Evolutionary conservation across 371 early-diverging fungal genomes (phyloP), one percentile per base, ranked within the genome.

Genomic region (Actinomortierella wolfii): DNA sequence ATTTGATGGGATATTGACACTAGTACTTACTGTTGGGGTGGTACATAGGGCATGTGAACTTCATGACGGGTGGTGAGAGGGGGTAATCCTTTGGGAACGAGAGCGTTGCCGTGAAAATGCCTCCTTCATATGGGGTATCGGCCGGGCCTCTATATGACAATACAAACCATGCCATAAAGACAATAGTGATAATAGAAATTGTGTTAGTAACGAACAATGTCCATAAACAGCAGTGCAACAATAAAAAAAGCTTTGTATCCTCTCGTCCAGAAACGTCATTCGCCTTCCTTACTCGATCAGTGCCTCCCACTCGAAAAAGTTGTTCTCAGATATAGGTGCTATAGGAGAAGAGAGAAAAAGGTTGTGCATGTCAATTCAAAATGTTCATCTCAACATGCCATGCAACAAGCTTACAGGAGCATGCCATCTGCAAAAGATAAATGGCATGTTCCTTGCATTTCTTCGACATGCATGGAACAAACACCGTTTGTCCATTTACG

Each of bases 301-400:
- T 0, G 97, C 97, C 69, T 97, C 97, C 99, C 99, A 98, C 59
- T 87, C 90, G 68, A 96, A 97, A 77, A 94, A 94, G 86, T 96
- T 92, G 66, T 92, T 89, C 78, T 98, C 98, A 39, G 84, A 78
- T 54, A 93, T 76, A 14, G 97, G 97, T n/a, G 97, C 87, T 87
- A 62, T 51, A 28, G 54, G 40, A 41, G 13, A 55, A 50, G 18
- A 21, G 17, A 25, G 47, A 59, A 18, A 28, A 24, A 54, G 2
- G 45, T 44, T 14, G 2, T 23, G 8, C 25, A 29, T 34, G 34
- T 11, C 11, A 6, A 11, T 6, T 11, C 34, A 34, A 6, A 11
- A 4, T 34, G 34, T 11, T 34, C 11, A 11, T 11, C 34, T 34
- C 34, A 6, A 34, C 34, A 34, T 34, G 34, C n/a, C n/a, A n/a